phyloP scores from a whole-genome alignment of 164 flowering plant genomes.

The Houttuynia cordata region DNA sequence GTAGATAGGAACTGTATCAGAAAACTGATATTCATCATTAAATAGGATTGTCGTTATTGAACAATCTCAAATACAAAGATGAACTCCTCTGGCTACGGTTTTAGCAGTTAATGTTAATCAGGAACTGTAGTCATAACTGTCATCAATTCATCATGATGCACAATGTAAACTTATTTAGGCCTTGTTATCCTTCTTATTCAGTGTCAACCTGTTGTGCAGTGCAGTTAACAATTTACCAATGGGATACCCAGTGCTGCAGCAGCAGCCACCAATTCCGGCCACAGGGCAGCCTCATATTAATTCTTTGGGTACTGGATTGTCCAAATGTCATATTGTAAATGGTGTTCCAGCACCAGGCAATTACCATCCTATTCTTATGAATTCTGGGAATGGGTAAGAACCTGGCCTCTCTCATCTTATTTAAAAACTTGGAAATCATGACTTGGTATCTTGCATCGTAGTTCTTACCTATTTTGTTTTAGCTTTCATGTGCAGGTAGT shows the following conservation, averaged over 20 bases:
- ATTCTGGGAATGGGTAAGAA: constrained; percentile 78
- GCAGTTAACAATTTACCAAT: constrained; percentile 93
- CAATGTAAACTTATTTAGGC: background rate
- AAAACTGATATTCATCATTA: too few species aligned
- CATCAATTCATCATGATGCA: background rate
- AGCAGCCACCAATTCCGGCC: constrained; percentile 61
- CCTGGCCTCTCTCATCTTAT: background rate
- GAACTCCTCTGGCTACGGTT: too few species aligned
- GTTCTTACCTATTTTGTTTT: too few species aligned
- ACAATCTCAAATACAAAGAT: too few species aligned
- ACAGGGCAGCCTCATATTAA: constrained; percentile 89
- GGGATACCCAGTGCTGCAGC: constrained; percentile 90
- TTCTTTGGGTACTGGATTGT: constrained; percentile 65
- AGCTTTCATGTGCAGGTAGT: too few species aligned
- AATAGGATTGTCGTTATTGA: too few species aligned
- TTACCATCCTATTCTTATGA: constrained; percentile 71
- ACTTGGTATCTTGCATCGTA: too few species aligned
- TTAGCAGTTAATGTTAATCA: too few species aligned
- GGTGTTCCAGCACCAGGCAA: constrained; percentile 92
- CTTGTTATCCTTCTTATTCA: constrained; percentile 25
- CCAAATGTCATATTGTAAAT: constrained; percentile 85
- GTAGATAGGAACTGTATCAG: too few species aligned
- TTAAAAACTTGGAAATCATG: too few species aligned
- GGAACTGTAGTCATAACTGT: background rate
- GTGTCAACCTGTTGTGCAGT: constrained; percentile 33